Base-by-base conservation (phyloP, 192 early-diverging fungal species). In the Coemansia sp. region DNA sequence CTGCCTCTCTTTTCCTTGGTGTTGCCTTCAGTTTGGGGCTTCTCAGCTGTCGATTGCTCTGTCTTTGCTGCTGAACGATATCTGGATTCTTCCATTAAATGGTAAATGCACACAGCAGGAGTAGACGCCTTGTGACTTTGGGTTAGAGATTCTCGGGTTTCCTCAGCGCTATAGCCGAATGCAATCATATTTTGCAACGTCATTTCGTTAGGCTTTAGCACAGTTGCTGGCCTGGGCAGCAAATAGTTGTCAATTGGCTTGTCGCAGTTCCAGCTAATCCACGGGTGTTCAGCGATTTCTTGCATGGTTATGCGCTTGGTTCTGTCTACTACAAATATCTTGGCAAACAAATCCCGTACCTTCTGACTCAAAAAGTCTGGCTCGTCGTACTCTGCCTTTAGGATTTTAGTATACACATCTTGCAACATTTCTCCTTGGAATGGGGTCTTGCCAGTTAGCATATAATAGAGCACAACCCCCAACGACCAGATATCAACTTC, bases 391-490 rank as follows among this genome's bases (percentile, higher is more conserved):
- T 55, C 70, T 50, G 90, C 92, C 61, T 68, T 80, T 37, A 84
- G 83, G 59, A 94, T 92, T 66, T 92, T 93, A 38, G 84, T 82
- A 69, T 90, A 92, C 12, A 94, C 79, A 47, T 88, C 89, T 44
- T 90, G 88, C 62, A 90, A 82, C 59, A 89, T 92, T 11, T 90
- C 86, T 3, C 55, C 55, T 17, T 57, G 19, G 15, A 57, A 57
- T 10, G 55, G 55, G 0, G 12, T 10, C 4, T 17, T 40, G 26
- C 55, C 55, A 1, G 34, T 10, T 11, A 57, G 31, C 55, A 57
- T 37, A 57, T 20, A 38, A 36, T 57, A 57, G 8, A 57, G 34
- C 4, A 36, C 37, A 8, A 38, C 55, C 5, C 55, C 55, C 31
- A 57, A n/a, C 4, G 34, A 15, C 55, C 55, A 57, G 15, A 57